Conservation (phyloP, 352 stramenopile genomes). For the Phytophthora pistaciae region DNA sequence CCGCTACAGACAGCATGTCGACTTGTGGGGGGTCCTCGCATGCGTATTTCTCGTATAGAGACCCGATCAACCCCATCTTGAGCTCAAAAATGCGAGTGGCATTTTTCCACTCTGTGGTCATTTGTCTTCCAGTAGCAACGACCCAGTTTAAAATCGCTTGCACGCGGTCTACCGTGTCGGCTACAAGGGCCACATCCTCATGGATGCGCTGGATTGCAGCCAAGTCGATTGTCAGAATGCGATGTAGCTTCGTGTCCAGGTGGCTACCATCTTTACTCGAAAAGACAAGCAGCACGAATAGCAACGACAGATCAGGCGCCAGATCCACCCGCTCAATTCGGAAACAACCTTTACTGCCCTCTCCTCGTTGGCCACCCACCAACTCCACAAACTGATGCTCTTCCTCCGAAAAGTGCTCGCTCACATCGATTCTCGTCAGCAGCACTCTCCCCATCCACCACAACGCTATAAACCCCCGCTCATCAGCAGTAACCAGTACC, state of each 20-base stretch:
- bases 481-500: slow-evolving; percentile 65
- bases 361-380: slow-evolving; percentile 7
- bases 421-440: slow-evolving; percentile 55
- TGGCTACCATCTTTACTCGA: neutral
- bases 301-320: slow-evolving; percentile 42
- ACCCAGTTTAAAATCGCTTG: slow-evolving; percentile 45
- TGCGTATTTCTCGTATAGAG: slow-evolving; percentile 84
- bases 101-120: slow-evolving; percentile 78
- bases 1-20: slow-evolving; percentile 76
- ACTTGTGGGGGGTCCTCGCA: slow-evolving; percentile 69
- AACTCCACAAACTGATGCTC: slow-evolving; percentile 25
- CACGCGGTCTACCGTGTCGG: slow-evolving; percentile 33
- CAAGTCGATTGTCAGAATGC: slow-evolving; percentile 54
- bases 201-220: slow-evolving; percentile 32
- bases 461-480: slow-evolving; percentile 41
- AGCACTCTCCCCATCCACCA: slow-evolving; percentile 75
- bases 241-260: slow-evolving; percentile 23
- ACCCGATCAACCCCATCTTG: slow-evolving; percentile 78
- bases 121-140: slow-evolving; percentile 41
- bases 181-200: slow-evolving; percentile 45
- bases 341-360: slow-evolving; percentile 13
- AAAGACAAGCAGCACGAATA: slow-evolving; percentile 50
- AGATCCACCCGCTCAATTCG: slow-evolving; percentile 47
- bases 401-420: slow-evolving; percentile 31
- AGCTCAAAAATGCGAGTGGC: slow-evolving; percentile 80